Conservation (phyloP, 176 grass and related monocot species). For the Musa acuminata region DNA sequence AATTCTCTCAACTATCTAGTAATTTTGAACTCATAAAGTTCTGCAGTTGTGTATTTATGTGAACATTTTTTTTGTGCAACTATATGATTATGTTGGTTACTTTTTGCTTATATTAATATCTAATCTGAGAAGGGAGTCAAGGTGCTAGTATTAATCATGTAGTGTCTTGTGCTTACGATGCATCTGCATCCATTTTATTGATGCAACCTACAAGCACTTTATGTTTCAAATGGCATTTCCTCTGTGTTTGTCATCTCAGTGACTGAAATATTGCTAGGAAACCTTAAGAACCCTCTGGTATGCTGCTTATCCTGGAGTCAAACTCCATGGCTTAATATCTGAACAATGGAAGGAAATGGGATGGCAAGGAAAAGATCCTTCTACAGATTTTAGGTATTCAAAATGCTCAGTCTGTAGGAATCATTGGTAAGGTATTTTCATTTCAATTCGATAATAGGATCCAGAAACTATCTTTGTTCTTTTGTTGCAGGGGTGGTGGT, state of each 20-base stretch:
- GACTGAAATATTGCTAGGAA: slow-evolving; percentile 34
- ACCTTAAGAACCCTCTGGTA: slow-evolving; percentile 63
- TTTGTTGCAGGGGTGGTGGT: slow-evolving; percentile 74
- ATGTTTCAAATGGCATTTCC: neutral
- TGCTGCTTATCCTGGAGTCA: slow-evolving; percentile 66
- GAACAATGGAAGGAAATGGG: slow-evolving; percentile 99
- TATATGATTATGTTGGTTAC: no score
- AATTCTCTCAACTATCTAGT: neutral
- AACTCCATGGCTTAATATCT: slow-evolving; percentile 66
- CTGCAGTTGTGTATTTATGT: no score
- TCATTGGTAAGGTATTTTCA: neutral
- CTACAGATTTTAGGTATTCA: slow-evolving; percentile 84
- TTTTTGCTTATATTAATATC: no score
- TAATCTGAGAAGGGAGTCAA: no score
- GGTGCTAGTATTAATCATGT: neutral
- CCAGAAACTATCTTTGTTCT: slow-evolving; percentile 14
- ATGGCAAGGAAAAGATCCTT: slow-evolving; percentile 96
- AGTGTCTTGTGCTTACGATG: neutral
- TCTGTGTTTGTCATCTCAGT: neutral
- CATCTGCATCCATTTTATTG: neutral
- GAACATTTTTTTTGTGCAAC: no score
- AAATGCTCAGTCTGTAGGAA: neutral
- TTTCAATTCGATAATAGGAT: neutral
- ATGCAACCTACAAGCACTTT: neutral
- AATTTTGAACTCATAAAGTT: neutral